phyloP scores from a whole-genome alignment of 2,329 filamentous ascomycete genomes.

The Neopestalotiopsis sp. region DNA sequence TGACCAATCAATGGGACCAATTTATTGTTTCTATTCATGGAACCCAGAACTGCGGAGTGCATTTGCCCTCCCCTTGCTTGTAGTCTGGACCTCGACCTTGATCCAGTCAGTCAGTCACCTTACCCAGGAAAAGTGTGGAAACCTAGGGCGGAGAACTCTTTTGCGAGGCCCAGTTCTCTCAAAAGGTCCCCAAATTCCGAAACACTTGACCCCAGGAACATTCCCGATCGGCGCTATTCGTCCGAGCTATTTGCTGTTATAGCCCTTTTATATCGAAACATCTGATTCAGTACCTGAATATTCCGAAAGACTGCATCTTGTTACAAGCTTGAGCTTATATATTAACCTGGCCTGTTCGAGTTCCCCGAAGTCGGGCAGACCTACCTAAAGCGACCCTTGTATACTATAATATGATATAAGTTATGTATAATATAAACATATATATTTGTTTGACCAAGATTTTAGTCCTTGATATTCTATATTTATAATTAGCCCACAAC shows the following conservation, averaged over 20 bases:
- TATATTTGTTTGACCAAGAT: background rate
- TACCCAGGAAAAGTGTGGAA: background rate
- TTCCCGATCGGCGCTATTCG: background rate
- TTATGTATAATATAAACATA: background rate
- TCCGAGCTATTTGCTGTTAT: background rate
- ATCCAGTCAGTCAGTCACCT: background rate
- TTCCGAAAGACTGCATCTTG: background rate
- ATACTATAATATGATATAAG: background rate
- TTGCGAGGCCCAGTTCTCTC: background rate
- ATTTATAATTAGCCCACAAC: background rate
- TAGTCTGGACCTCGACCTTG: background rate
- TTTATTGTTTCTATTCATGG: constrained; percentile 8
- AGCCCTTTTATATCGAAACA: background rate
- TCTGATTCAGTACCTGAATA: background rate
- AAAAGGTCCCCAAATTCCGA: background rate
- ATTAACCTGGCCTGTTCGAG: background rate
- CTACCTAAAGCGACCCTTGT: background rate
- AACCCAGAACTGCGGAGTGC: background rate
- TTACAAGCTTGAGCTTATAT: background rate
- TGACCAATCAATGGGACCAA: background rate
- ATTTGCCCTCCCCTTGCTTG: background rate
- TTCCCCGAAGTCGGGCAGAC: background rate
- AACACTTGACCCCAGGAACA: background rate
- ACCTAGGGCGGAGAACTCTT: background rate
- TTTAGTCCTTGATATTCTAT: background rate